phyloP scores from a whole-genome alignment of 2,329 filamentous ascomycete genomes.

The Arthrinium phaeospermum region DNA sequence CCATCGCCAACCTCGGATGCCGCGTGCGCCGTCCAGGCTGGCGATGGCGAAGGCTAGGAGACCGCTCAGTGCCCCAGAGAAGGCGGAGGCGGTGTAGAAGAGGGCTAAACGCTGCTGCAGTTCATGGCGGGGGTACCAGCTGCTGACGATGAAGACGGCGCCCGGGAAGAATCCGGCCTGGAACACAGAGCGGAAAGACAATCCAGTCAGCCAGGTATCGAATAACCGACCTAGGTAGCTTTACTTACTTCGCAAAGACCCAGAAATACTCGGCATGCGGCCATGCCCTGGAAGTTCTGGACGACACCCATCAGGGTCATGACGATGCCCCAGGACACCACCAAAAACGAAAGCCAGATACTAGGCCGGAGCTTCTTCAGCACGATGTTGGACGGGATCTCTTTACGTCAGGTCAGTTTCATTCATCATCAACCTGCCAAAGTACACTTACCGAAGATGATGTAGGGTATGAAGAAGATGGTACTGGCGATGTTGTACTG shows the following conservation, averaged over 20 bases:
- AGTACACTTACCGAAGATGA: conserved; percentile 30
- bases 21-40: conserved; percentile 68
- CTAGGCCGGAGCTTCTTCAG: conserved; percentile 28
- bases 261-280: conserved; percentile 38
- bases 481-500: conserved; percentile 35
- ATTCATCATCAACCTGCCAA: too few species aligned
- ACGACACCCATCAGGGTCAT: conserved; percentile 37
- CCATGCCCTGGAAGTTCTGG: conserved; percentile 33
- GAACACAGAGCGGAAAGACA: too few species aligned
- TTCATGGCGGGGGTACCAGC: conserved; percentile 42
- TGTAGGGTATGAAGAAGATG: conserved; percentile 41
- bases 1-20: conserved; percentile 79
- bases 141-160: conserved; percentile 40
- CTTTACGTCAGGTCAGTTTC: not conserved
- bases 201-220: too few species aligned
- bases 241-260: conserved; percentile 42
- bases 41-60: conserved; percentile 41
- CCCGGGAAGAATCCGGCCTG: conserved; percentile 38
- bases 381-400: conserved; percentile 39
- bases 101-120: conserved; percentile 31
- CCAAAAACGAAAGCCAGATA: not conserved
- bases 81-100: conserved; percentile 32
- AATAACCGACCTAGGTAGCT: too few species aligned
- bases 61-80: conserved; percentile 24
- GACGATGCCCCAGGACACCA: conserved; percentile 23